A percentile compares a stretch with the other conserved stretches of the same genome.
Evolutionary conservation across 2,329 filamentous ascomycete species (phyloP).

Genomic region (Ophiosphaerella korrae): DNA sequence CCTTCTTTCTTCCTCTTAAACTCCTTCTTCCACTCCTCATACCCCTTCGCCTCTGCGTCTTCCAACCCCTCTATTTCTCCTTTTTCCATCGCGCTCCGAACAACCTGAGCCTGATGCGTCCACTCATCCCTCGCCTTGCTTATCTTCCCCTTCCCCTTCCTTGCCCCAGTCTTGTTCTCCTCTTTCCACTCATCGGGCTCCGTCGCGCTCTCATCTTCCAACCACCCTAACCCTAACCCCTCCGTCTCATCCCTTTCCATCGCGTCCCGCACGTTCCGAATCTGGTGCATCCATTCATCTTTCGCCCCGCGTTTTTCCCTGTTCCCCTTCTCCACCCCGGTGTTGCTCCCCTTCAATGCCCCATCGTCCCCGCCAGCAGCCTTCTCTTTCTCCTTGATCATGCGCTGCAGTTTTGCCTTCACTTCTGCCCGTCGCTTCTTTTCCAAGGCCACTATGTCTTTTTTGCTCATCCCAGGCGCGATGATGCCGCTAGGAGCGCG

Average conservation of each 20-base stretch:
- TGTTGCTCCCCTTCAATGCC: too few relatives aligned
- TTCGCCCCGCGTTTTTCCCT: too few relatives aligned
- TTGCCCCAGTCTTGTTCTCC: background rate
- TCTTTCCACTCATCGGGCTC: background rate
- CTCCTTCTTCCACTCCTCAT: background rate
- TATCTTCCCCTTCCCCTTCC: too few relatives aligned
- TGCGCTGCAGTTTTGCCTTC: background rate
- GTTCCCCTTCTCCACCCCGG: too few relatives aligned
- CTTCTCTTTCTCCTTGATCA: background rate
- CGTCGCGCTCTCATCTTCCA: too few relatives aligned
- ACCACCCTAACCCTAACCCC: too few relatives aligned
- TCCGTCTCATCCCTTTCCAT: too few relatives aligned
- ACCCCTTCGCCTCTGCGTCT: background rate
- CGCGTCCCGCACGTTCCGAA: too few relatives aligned
- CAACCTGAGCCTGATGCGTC: background rate
- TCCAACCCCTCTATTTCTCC: conserved; percentile 1
- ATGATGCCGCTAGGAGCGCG: conserved; percentile 7
- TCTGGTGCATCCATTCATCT: too few relatives aligned
- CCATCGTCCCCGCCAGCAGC: background rate
- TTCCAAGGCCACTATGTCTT: conserved; percentile 9
- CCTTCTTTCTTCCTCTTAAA: background rate
- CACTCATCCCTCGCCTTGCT: too few relatives aligned
- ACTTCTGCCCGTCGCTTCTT: background rate
- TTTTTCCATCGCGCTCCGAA: conserved; percentile 2
- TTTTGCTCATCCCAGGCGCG: conserved; percentile 9